Base-by-base conservation (phyloP, 177 flowering plant species). In the Vitis hybrid region DNA sequence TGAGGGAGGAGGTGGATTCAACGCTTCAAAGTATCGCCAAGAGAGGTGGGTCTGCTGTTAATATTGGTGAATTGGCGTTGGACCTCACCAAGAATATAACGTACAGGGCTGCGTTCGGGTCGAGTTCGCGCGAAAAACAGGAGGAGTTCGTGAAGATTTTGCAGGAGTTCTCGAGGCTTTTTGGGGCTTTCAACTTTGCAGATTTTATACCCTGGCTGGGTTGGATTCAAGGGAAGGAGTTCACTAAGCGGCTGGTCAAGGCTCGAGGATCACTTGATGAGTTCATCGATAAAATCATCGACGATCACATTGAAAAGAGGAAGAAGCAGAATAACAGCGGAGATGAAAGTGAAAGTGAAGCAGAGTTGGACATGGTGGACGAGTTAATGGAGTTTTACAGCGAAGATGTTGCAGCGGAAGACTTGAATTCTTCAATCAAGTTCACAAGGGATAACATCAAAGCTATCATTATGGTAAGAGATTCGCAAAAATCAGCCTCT, bases 151-250 rank as follows among this genome's bases (percentile, higher is more conserved):
- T 85, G 15, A 3, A 71, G 11, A 88, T 88, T n/a, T 14, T 86
- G 32, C 91, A 88, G 64, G 94, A 90, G 73, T 88, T 90, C 63
- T 90, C 91, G 1, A 86, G 78, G 79, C 84, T 90, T 0, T 84
- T 90, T 14, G 94, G 92, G 0, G 90, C 88, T 2, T 86, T 90
- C 68, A 87, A 88, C 19, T 57, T 87, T 0, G 87, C 84, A 0
- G 94, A 90, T 72, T 88, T 87, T 71, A 74, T 90, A 4, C 91
- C 94, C 2, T 63, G 71, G 62, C 76, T 86, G 11, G 60, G 77
- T 2, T 81, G 84, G 82, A 14, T 82, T 15, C 85, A 83, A 17
- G 86, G 88, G 24, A 24, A 24, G 24, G 24, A 24, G 24, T 24
- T 24, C 24, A 13, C 17, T 88, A 18, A 81, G 76, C 51, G 90